These are phyloP conservation scores for Trichoderma pleuroti DNA, from an alignment of 2,329 filamentous ascomycete genomes.

Conservation along the genomic window DNA sequence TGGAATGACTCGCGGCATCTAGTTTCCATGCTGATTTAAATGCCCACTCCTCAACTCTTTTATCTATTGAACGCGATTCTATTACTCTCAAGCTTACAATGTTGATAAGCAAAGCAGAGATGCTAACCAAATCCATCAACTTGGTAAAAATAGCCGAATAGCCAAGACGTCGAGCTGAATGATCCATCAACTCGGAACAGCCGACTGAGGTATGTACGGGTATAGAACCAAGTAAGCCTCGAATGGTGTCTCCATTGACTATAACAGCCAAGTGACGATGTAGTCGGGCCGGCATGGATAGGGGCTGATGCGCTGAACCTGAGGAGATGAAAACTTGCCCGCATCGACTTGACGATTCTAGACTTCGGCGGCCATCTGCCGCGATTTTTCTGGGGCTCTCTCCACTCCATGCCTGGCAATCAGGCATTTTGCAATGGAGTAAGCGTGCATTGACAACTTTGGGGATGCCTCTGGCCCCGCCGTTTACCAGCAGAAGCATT, in stretches of 20 bases:
- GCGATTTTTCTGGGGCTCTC: background rate
- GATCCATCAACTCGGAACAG: background rate
- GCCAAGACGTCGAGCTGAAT: background rate
- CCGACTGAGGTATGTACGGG: background rate
- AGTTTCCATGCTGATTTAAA: background rate
- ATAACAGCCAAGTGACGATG: background rate
- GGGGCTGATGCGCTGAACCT: background rate
- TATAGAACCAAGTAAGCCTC: background rate
- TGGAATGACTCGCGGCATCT: background rate
- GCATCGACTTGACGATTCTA: background rate
- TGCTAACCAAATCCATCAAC: background rate
- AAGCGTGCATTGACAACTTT: background rate
- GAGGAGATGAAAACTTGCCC: background rate
- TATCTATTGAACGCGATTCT: background rate
- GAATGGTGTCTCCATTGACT: background rate
- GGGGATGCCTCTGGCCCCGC: background rate
- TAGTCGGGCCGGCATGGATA: background rate
- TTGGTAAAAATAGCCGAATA: background rate
- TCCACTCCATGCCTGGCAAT: background rate
- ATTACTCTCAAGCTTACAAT: background rate
- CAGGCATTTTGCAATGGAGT: background rate
- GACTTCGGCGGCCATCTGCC: background rate
- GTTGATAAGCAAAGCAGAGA: background rate
- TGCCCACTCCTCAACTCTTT: background rate
- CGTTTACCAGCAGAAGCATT: background rate